phyloP scores from a whole-genome alignment of 768 basidiomycete genomes.

The Hygrocybe punicea region DNA sequence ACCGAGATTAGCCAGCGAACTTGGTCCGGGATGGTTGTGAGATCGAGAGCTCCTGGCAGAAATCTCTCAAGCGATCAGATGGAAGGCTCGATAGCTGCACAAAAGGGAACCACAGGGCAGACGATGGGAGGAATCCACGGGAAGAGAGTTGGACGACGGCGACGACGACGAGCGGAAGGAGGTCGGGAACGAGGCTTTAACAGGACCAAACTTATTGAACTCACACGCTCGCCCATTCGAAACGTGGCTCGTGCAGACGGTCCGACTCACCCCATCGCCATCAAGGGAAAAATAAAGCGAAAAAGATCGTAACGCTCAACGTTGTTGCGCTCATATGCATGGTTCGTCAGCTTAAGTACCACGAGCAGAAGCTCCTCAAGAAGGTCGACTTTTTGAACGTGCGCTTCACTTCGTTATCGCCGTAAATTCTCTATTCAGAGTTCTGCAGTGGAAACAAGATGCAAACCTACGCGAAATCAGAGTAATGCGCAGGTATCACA shows the following conservation, averaged over 20 bases:
- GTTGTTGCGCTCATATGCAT: conserved; percentile 35
- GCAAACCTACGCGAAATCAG: conserved; percentile 84
- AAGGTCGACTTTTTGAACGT: conserved; percentile 97
- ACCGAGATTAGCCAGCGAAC: conserved; percentile 6
- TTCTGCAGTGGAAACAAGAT: conserved; percentile 90
- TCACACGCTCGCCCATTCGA: neutral
- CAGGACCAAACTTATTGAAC: conserved; percentile 7
- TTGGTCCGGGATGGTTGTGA: conserved; percentile 6
- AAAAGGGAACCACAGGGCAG: neutral
- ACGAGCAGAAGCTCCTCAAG: conserved; percentile 91
- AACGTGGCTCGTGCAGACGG: neutral
- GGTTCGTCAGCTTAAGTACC: conserved; percentile 94
- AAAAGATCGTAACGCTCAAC: neutral
- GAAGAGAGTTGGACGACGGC: neutral
- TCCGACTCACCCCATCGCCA: no score
- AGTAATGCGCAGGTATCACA: conserved; percentile 92
- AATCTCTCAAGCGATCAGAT: neutral
- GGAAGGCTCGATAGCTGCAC: conserved; percentile 15
- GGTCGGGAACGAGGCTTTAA: conserved; percentile 10
- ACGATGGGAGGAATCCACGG: neutral
- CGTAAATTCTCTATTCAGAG: conserved; percentile 10
- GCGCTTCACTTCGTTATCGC: conserved; percentile 1
- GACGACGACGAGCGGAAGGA: conserved; percentile 6
- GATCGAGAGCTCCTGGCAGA: neutral
- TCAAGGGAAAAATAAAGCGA: no score